Conservation (phyloP, 164 flowering plant species). For the Aristolochia californica region DNA sequence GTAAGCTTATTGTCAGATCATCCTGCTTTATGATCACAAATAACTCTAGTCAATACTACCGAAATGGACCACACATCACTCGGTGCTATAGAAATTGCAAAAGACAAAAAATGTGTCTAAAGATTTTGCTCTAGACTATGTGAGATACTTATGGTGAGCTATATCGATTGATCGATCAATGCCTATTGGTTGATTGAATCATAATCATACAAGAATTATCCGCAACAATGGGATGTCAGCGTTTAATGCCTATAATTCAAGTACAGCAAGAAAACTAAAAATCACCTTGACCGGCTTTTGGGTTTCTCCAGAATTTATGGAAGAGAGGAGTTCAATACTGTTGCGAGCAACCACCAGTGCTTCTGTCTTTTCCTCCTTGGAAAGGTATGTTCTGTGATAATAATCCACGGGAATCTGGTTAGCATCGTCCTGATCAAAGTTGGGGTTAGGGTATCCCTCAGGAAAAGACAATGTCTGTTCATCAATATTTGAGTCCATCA, state of each 20-base stretch:
- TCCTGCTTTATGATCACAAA: slow-evolving; percentile 62
- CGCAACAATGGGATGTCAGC: no score
- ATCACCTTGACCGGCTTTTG: slow-evolving; percentile 26
- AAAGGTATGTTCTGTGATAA: slow-evolving; percentile 22
- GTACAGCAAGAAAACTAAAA: neutral
- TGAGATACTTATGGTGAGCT: no score
- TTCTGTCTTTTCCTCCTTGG: slow-evolving; percentile 61
- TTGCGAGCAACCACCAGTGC: slow-evolving; percentile 52
- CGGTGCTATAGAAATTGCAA: neutral
- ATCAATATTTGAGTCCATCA: slow-evolving; percentile 37
- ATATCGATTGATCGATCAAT: no score
- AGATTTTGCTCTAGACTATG: no score
- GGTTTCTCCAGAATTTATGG: slow-evolving; percentile 19
- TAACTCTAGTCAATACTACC: neutral
- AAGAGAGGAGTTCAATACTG: slow-evolving; percentile 63
- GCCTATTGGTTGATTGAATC: no score
- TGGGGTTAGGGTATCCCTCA: slow-evolving; percentile 43
- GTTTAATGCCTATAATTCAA: no score
- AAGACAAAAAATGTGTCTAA: neutral
- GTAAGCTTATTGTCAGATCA: slow-evolving; percentile 55
- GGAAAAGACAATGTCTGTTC: slow-evolving; percentile 37
- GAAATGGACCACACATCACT: neutral
- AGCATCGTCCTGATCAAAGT: slow-evolving; percentile 17
- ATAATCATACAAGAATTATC: no score
- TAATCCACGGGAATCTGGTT: slow-evolving; percentile 14